Evolutionary conservation across 768 basidiomycete genomes (phyloP).

Genomic region (Leucocoprinus birnbaumii): DNA sequence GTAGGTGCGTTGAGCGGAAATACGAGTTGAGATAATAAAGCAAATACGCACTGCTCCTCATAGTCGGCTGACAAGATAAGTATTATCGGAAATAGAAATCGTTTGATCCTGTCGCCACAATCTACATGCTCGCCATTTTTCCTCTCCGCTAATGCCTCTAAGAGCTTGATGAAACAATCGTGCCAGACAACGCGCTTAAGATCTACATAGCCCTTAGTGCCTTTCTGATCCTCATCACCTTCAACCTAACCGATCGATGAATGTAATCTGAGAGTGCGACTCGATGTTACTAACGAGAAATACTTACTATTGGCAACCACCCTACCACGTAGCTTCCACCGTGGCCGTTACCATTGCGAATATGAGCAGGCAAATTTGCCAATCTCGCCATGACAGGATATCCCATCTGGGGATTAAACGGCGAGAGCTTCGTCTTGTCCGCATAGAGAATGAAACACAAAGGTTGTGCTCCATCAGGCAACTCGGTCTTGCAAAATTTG

Average conservation of each 20-base stretch:
- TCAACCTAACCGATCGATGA: too few relatives aligned
- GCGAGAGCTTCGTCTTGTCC: slow-evolving; percentile 34
- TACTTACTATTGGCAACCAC: slow-evolving; percentile 34
- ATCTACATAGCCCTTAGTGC: too few relatives aligned
- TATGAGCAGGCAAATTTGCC: slow-evolving; percentile 19
- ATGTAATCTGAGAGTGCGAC: too few relatives aligned
- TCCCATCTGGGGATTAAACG: slow-evolving; percentile 28
- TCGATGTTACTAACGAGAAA: slow-evolving; percentile 24
- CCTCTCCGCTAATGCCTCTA: too few relatives aligned
- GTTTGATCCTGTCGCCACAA: slow-evolving; percentile 18
- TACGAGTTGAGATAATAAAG: slow-evolving; percentile 23
- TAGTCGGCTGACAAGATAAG: slow-evolving; percentile 39
- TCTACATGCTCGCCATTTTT: slow-evolving; percentile 2
- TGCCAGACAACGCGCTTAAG: too few relatives aligned
- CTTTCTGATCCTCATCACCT: too few relatives aligned
- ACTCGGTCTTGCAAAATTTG: too few relatives aligned
- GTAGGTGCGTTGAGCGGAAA: too few relatives aligned
- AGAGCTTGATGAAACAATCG: too few relatives aligned
- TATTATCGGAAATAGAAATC: slow-evolving; percentile 31
- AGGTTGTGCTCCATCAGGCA: slow-evolving; percentile 15
- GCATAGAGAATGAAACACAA: slow-evolving; percentile 33
- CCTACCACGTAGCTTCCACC: slow-evolving; percentile 32
- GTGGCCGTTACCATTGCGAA: slow-evolving; percentile 26
- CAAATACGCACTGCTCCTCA: slow-evolving; percentile 39
- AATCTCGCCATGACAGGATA: slow-evolving; percentile 26